phyloP scores from a whole-genome alignment of 2,329 filamentous ascomycete species.

The Aureobasidium namibiae region DNA sequence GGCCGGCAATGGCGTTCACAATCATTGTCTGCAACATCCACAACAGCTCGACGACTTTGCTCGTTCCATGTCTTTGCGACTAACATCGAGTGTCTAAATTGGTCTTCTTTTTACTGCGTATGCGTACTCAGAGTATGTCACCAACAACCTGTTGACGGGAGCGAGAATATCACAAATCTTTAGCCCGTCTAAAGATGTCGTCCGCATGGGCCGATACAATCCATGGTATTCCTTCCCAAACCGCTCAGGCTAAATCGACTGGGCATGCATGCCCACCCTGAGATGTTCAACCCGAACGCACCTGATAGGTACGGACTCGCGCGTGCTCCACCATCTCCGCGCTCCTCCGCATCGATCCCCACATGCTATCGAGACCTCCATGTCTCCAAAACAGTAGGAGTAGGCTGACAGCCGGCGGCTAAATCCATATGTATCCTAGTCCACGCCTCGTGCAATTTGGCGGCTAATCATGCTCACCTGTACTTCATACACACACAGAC shows the following conservation, averaged over 20 bases:
- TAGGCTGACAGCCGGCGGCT: constrained; percentile 3
- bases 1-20: not conserved
- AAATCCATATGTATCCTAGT: constrained; percentile 9
- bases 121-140: no score
- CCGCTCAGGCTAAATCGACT: constrained; percentile 4
- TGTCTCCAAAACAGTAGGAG: not conserved
- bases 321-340: not conserved
- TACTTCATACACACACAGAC: not conserved
- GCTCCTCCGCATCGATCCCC: not conserved
- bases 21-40: not conserved
- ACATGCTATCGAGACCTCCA: not conserved
- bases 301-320: not conserved
- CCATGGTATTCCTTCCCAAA: not conserved
- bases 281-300: not conserved
- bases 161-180: not conserved
- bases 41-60: not conserved
- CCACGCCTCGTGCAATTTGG: not conserved
- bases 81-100: not conserved
- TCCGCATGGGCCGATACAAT: not conserved
- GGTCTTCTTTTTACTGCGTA: not conserved
- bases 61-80: not conserved
- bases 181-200: not conserved
- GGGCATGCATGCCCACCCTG: not conserved
- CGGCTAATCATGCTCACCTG: constrained; percentile 3
- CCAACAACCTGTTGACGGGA: not conserved